Conservation (phyloP, 2,329 filamentous ascomycete species). For the Endothia cerciana region DNA sequence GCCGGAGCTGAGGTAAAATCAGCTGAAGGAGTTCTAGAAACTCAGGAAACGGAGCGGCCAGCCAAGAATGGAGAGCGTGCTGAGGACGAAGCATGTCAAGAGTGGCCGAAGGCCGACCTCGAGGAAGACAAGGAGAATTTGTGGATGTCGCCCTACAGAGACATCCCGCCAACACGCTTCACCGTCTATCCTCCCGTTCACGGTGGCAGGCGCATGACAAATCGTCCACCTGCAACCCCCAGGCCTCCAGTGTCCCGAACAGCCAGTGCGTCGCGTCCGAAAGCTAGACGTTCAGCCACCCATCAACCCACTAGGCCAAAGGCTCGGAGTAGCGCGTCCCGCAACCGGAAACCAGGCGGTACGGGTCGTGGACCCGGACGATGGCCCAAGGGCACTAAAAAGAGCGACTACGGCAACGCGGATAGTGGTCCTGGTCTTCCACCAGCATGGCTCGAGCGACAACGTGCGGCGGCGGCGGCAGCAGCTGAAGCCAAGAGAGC, state of each 20-base stretch:
- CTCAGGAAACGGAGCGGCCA: constrained; percentile 31
- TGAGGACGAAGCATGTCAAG: constrained; percentile 30
- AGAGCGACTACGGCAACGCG: constrained; percentile 69
- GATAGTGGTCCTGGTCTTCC: constrained; percentile 67
- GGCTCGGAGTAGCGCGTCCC: constrained; percentile 46
- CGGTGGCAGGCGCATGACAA: constrained; percentile 50
- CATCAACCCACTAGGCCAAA: constrained; percentile 34
- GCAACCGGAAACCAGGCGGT: constrained; percentile 62
- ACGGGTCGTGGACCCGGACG: constrained; percentile 67
- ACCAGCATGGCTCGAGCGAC: constrained; percentile 54
- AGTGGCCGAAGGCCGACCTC: constrained; percentile 27
- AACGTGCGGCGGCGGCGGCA: constrained; percentile 31
- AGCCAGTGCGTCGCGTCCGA: constrained; percentile 42
- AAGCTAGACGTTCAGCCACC: constrained; percentile 39
- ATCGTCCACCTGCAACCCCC: constrained; percentile 45
- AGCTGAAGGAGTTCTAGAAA: constrained; percentile 11
- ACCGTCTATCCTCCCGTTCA: constrained; percentile 75
- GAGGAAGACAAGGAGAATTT: constrained; percentile 35
- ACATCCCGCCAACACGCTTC: constrained; percentile 72
- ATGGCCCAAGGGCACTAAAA: constrained; percentile 71
- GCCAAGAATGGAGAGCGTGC: constrained; percentile 32
- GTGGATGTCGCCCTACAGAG: constrained; percentile 54
- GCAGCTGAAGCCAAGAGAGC: constrained; percentile 28
- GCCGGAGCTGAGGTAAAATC: not conserved
- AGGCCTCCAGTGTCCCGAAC: constrained; percentile 45